These are phyloP conservation scores for Mycena haematopus DNA, from an alignment of 768 basidiomycete genomes.

Conservation along the genomic window DNA sequence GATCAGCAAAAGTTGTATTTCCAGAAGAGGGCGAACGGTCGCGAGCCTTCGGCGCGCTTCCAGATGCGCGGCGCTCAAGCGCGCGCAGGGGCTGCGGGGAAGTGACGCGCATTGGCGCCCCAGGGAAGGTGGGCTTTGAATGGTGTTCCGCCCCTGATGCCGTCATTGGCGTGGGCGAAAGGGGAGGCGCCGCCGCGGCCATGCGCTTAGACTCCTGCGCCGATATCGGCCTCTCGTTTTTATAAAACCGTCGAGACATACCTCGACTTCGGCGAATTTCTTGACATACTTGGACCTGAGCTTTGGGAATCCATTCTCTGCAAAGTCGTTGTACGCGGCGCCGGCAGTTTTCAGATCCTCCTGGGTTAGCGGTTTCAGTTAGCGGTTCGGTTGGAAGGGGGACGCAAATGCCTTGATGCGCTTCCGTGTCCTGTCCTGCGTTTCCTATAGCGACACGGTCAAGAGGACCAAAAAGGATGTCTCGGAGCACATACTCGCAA, in stretches of 20 bases:
- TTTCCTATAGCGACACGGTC: slow-evolving; percentile 59
- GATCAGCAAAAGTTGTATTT: slow-evolving; percentile 84
- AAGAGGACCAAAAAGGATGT: neutral
- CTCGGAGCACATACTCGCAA: slow-evolving; percentile 60
- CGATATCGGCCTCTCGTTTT: slow-evolving; percentile 5
- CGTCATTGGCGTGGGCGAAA: slow-evolving; percentile 40
- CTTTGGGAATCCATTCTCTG: slow-evolving; percentile 79
- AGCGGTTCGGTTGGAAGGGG: too few relatives aligned
- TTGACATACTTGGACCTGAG: slow-evolving; percentile 80
- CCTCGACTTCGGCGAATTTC: slow-evolving; percentile 90
- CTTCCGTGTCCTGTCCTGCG: slow-evolving; percentile 90
- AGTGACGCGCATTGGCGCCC: slow-evolving; percentile 60
- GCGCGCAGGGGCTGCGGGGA: slow-evolving; percentile 79
- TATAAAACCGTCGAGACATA: slow-evolving; percentile 34
- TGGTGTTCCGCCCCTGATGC: slow-evolving; percentile 42
- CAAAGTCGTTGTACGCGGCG: slow-evolving; percentile 80
- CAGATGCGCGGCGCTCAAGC: slow-evolving; percentile 76
- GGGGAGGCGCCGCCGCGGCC: slow-evolving; percentile 43
- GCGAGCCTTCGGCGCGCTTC: slow-evolving; percentile 56
- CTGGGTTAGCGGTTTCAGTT: slow-evolving; percentile 1
- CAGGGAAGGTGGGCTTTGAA: slow-evolving; percentile 53
- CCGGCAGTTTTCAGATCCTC: slow-evolving; percentile 87
- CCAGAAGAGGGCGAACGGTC: slow-evolving; percentile 78
- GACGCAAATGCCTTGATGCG: slow-evolving; percentile 61
- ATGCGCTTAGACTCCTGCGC: slow-evolving; percentile 70